Evolutionary conservation across 176 grass and related monocot genomes (phyloP).

Genomic region (Guadua angustifolia): DNA sequence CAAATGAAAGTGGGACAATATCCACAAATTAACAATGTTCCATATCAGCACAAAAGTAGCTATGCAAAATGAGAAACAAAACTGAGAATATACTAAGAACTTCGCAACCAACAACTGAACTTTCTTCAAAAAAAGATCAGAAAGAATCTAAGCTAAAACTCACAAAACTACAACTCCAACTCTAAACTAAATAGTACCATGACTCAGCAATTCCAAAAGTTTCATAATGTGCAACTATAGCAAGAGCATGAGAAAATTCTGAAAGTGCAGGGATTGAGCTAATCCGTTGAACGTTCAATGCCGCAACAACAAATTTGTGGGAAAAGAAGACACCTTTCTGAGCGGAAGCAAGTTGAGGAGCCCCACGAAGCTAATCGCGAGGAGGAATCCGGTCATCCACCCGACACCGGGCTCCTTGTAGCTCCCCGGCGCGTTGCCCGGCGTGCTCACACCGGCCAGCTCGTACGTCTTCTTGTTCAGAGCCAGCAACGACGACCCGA

Average conservation of each 20-base stretch:
- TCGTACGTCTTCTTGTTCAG: conserved; percentile 83
- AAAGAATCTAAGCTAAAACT: background rate
- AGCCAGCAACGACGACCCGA: conserved; percentile 70
- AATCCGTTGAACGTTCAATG: background rate
- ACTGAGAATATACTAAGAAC: background rate
- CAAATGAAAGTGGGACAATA: background rate
- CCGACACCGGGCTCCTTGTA: conserved; percentile 78
- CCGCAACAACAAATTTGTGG: no score
- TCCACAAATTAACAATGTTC: background rate
- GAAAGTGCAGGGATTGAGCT: background rate
- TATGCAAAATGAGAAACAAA: background rate
- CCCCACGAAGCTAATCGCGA: conserved; percentile 69
- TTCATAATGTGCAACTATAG: background rate
- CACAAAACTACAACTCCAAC: background rate
- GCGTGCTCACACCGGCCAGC: conserved; percentile 65
- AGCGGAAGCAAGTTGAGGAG: conserved; percentile 75
- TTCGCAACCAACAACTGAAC: background rate
- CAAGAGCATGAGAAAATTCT: background rate
- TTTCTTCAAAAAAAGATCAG: background rate
- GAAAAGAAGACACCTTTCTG: conserved; percentile 61
- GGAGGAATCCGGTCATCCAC: conserved; percentile 80
- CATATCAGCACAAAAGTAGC: background rate
- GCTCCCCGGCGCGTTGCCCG: conserved; percentile 69
- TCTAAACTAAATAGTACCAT: background rate
- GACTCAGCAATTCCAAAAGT: background rate